These are phyloP conservation scores for Yamadazyma tumulicola DNA, from an alignment of 805 yeast genomes.

Conservation along the genomic window DNA sequence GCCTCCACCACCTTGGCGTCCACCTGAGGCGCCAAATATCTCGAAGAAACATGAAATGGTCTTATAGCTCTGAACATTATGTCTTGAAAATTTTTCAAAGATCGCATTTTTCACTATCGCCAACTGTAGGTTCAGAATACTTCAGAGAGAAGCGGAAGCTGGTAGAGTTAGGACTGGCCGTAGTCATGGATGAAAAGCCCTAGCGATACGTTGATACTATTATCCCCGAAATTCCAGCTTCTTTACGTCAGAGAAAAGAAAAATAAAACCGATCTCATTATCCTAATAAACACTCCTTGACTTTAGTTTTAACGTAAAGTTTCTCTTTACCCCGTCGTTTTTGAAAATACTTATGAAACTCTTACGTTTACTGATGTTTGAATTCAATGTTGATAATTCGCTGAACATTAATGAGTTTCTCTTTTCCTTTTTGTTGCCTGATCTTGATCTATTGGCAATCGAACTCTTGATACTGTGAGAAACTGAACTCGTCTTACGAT, in stretches of 20 bases:
- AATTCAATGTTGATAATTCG: neutral
- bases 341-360: slow-evolving; percentile 16
- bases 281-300: slow-evolving; percentile 16
- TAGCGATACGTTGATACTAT: no score
- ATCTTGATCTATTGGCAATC: neutral
- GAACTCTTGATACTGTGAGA: neutral
- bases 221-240: no score
- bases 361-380: slow-evolving; percentile 11
- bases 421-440: neutral
- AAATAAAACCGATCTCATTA: slow-evolving; percentile 1
- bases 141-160: no score
- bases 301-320: slow-evolving; percentile 16
- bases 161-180: no score
- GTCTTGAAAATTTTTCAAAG: slow-evolving; percentile 6
- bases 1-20: slow-evolving; percentile 7
- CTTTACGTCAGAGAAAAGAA: neutral
- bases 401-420: slow-evolving; percentile 2
- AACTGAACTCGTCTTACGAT: no score
- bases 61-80: slow-evolving; percentile 2
- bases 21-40: slow-evolving; percentile 4
- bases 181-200: no score
- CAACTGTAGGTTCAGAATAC: no score
- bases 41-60: neutral
- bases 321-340: slow-evolving; percentile 14
- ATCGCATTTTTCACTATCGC: neutral